These are phyloP conservation scores for Thalassia testudinum DNA, from an alignment of 116 monocot species.

Conservation along the genomic window DNA sequence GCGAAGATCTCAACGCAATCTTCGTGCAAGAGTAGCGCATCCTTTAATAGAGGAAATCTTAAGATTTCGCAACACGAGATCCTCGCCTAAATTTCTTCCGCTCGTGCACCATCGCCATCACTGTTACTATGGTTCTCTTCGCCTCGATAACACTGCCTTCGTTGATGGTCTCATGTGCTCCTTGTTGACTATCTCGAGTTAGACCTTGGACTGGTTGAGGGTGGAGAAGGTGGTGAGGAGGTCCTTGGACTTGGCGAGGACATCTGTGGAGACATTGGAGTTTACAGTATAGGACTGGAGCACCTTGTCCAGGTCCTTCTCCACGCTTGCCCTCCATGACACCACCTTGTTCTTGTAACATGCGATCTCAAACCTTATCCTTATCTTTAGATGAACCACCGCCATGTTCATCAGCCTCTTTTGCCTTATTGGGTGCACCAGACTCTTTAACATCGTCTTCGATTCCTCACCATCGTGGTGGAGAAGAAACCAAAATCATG, in stretches of 20 bases:
- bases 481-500: too few relatives aligned
- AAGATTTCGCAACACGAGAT: too few relatives aligned
- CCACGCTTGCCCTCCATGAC: constrained; percentile 81
- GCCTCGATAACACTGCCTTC: too few relatives aligned
- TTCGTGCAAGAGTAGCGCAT: too few relatives aligned
- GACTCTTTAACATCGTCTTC: constrained; percentile 35
- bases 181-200: constrained; percentile 88
- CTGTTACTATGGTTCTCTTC: too few relatives aligned
- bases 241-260: constrained; percentile 82
- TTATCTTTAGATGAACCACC: constrained; percentile 87
- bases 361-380: constrained; percentile 87
- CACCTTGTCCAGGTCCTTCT: constrained; percentile 88
- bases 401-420: constrained; percentile 97
- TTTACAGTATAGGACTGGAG: constrained; percentile 77
- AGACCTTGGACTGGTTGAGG: constrained; percentile 66
- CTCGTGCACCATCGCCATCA: too few relatives aligned
- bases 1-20: too few relatives aligned
- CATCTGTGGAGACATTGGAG: constrained; percentile 74
- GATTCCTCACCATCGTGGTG: too few relatives aligned
- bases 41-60: too few relatives aligned
- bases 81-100: too few relatives aligned
- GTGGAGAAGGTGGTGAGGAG: constrained; percentile 51
- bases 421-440: constrained; percentile 86
- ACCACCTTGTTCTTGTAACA: constrained; percentile 99
- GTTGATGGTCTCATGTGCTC: too few relatives aligned